Evolutionary conservation across 768 basidiomycete genomes (phyloP).

Genomic region (Nevesoporus exiguus): DNA sequence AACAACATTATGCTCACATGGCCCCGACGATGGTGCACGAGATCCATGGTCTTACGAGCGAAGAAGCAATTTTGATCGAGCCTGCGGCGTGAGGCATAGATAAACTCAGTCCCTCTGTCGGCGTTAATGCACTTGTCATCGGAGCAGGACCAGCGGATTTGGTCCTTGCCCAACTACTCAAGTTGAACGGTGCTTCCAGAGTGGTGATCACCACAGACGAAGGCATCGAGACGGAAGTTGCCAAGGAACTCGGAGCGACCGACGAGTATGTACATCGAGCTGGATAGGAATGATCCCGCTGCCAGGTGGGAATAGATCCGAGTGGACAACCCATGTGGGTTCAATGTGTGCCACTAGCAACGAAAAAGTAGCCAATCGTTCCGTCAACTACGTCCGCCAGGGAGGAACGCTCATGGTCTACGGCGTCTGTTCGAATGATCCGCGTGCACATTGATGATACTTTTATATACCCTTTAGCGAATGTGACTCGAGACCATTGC

Average conservation of each 20-base stretch:
- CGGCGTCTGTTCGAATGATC: constrained; percentile 81
- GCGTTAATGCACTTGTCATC: constrained; percentile 74
- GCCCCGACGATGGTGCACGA: constrained; percentile 61
- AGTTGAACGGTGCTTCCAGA: constrained; percentile 74
- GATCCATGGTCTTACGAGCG: constrained; percentile 77
- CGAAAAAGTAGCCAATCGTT: constrained; percentile 73
- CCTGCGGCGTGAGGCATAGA: constrained; percentile 87
- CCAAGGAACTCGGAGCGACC: constrained; percentile 66
- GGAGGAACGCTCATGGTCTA: constrained; percentile 82
- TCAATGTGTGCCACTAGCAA: constrained; percentile 83
- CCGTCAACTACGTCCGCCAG: constrained; percentile 80
- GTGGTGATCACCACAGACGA: constrained; percentile 84
- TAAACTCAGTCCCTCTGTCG: constrained; percentile 74
- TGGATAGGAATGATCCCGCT: constrained; percentile 67
- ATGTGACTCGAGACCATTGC: not conserved
- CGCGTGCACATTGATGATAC: constrained; percentile 53
- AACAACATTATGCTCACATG: not conserved
- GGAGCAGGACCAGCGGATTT: constrained; percentile 86
- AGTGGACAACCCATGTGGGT: constrained; percentile 75
- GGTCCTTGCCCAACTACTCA: constrained; percentile 81
- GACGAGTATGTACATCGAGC: constrained; percentile 83
- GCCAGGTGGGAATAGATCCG: constrained; percentile 74
- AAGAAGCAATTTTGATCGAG: constrained; percentile 81
- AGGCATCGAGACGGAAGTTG: constrained; percentile 83
- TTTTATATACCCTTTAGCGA: not conserved